Conservation (phyloP, 2,329 filamentous ascomycete genomes). For the Aspergillus clavatus region DNA sequence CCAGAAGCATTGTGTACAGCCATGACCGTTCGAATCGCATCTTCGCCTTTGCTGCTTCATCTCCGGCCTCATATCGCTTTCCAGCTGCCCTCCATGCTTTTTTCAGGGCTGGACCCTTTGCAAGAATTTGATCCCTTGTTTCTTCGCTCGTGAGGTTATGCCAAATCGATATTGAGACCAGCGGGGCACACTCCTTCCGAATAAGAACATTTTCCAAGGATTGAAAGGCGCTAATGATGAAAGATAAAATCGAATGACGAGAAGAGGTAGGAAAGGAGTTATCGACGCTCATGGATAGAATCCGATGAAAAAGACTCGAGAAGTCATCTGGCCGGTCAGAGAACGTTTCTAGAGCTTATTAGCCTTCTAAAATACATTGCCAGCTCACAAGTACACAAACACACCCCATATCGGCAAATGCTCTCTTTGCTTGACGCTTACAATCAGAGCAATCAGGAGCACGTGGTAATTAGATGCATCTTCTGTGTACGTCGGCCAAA, state of each 20-base stretch:
- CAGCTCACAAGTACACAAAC: slow-evolving; percentile 3
- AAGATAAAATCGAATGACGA: slow-evolving; percentile 77
- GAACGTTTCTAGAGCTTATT: slow-evolving; percentile 60
- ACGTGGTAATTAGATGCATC: slow-evolving; percentile 90
- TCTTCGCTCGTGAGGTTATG: slow-evolving; percentile 80
- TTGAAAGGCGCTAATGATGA: slow-evolving; percentile 88
- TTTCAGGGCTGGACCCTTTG: slow-evolving; percentile 66
- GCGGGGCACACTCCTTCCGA: slow-evolving; percentile 89
- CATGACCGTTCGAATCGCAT: slow-evolving; percentile 89
- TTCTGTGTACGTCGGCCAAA: slow-evolving; percentile 90
- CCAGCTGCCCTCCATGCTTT: slow-evolving; percentile 86
- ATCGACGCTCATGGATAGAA: slow-evolving; percentile 81
- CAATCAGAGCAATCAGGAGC: slow-evolving; percentile 75
- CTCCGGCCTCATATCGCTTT: slow-evolving; percentile 82
- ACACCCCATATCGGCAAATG: slow-evolving; percentile 73
- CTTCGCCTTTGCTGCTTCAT: slow-evolving; percentile 70
- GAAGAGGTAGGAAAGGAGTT: slow-evolving; percentile 60
- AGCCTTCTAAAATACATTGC: slow-evolving; percentile 19
- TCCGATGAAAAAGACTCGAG: slow-evolving; percentile 79
- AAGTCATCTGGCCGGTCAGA: slow-evolving; percentile 73
- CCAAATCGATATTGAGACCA: slow-evolving; percentile 95
- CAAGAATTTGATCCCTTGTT: slow-evolving; percentile 66
- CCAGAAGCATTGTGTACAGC: slow-evolving; percentile 79
- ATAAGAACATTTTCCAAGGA: slow-evolving; percentile 85
- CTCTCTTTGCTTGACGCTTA: slow-evolving; percentile 84